phyloP scores from a whole-genome alignment of 2,329 filamentous ascomycete genomes.

The Nothomitra cinnamomea region DNA sequence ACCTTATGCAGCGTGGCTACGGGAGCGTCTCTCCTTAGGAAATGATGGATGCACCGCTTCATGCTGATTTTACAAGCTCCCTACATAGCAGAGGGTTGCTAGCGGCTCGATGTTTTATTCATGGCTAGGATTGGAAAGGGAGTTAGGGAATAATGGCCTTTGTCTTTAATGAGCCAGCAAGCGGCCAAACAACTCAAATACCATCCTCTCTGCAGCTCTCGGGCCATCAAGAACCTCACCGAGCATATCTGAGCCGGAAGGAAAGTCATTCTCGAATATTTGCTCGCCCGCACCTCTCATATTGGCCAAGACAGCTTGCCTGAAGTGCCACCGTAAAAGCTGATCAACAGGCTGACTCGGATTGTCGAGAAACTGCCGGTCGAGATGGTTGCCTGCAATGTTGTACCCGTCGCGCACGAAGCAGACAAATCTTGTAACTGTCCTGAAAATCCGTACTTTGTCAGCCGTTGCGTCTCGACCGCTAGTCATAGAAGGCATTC shows the following conservation, averaged over 20 bases:
- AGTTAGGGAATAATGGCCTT: background rate
- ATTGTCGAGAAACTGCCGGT: background rate
- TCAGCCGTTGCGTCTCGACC: background rate
- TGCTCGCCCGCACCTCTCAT: too few relatives aligned
- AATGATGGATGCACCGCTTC: background rate
- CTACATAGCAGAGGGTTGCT: background rate
- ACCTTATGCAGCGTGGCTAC: background rate
- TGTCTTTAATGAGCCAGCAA: background rate
- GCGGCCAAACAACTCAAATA: slow-evolving; percentile 7
- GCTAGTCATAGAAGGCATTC: background rate
- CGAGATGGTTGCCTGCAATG: background rate
- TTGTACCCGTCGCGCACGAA: background rate
- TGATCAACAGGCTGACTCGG: slow-evolving; percentile 3
- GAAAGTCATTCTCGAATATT: slow-evolving; percentile 7
- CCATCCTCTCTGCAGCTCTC: slow-evolving; percentile 4
- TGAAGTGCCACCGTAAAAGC: too few relatives aligned
- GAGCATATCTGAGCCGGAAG: slow-evolving; percentile 13
- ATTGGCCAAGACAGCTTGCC: too few relatives aligned
- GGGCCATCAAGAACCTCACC: slow-evolving; percentile 5
- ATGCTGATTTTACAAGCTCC: background rate
- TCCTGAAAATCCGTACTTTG: background rate
- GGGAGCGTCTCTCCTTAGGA: background rate
- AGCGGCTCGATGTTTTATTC: background rate
- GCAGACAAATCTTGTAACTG: background rate
- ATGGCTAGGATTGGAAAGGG: background rate